A percentile compares a stretch with the other conserved stretches of the same genome.
These are phyloP conservation scores for Kodamaea suecica DNA, from an alignment of 1,139 yeast species.

Conservation along the genomic window DNA sequence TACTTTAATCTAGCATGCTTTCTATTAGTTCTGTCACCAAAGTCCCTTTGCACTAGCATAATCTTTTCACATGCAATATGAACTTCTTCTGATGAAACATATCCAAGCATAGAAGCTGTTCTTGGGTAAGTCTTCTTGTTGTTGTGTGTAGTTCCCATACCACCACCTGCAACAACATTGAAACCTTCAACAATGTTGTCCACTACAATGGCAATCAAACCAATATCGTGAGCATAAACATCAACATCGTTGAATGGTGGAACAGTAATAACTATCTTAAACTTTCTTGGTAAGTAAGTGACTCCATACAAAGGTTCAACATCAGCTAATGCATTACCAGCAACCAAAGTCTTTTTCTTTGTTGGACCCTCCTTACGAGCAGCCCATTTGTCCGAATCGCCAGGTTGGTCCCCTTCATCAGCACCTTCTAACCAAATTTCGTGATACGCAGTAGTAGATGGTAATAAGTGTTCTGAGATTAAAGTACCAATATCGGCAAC, in stretches of 20 bases:
- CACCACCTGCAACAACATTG: slow-evolving; percentile 94
- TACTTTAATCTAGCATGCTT: slow-evolving; percentile 98
- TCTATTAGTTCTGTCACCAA: slow-evolving; percentile 94
- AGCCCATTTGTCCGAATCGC: slow-evolving; percentile 70
- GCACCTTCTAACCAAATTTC: slow-evolving; percentile 93
- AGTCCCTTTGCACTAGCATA: slow-evolving; percentile 91
- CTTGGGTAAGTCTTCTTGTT: slow-evolving; percentile 96
- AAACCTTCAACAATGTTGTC: slow-evolving; percentile 66
- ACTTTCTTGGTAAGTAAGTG: slow-evolving; percentile 90
- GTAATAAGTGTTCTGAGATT: slow-evolving; percentile 80
- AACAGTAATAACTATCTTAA: slow-evolving; percentile 89
- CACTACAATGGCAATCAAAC: slow-evolving; percentile 84
- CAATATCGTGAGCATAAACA: slow-evolving; percentile 93
- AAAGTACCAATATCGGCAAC: slow-evolving; percentile 59
- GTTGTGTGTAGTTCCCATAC: slow-evolving; percentile 98
- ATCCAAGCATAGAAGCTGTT: slow-evolving; percentile 86
- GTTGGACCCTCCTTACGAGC: slow-evolving; percentile 74
- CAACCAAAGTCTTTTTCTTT: slow-evolving; percentile 75
- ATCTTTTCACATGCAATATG: slow-evolving; percentile 83
- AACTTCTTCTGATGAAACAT: slow-evolving; percentile 61
- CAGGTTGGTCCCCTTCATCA: slow-evolving; percentile 68
- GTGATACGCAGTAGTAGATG: slow-evolving; percentile 92
- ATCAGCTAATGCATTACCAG: slow-evolving; percentile 83
- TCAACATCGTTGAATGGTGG: slow-evolving; percentile 98
- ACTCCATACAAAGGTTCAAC: slow-evolving; percentile 86